These are phyloP conservation scores for Cladophialophora immunda DNA, from an alignment of 2,329 filamentous ascomycete genomes.

Conservation along the genomic window DNA sequence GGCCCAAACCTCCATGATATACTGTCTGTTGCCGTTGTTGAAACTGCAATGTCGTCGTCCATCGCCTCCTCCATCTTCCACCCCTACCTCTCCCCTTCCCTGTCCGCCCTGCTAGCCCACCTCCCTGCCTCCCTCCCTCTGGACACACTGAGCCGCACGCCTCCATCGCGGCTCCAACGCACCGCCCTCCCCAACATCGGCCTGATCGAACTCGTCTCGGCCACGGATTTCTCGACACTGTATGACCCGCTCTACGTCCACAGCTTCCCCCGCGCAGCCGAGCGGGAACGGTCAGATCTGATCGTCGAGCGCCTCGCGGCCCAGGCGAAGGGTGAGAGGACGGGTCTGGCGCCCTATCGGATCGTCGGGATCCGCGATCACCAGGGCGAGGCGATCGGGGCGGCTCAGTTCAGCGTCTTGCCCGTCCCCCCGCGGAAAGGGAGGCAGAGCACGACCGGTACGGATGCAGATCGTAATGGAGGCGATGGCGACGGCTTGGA, in stretches of 20 bases:
- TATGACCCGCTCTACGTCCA: conserved; percentile 36
- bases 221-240: conserved; percentile 30
- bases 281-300: conserved; percentile 37
- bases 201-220: conserved; percentile 37
- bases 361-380: conserved; percentile 38
- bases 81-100: conserved; percentile 23
- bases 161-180: conserved; percentile 20
- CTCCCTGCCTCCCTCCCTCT: conserved; percentile 21
- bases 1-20: not conserved
- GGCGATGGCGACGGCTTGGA: not conserved
- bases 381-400: conserved; percentile 35
- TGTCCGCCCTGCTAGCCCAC: conserved; percentile 18
- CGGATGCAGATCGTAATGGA: not conserved
- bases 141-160: conserved; percentile 28
- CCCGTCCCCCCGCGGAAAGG: conserved; percentile 16
- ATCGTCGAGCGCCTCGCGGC: conserved; percentile 38
- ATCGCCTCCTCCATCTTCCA: conserved; percentile 25
- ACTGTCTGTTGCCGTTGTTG: not conserved
- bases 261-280: conserved; percentile 34
- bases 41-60: conserved; percentile 4
- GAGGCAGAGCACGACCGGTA: not conserved
- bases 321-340: conserved; percentile 27
- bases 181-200: conserved; percentile 37
- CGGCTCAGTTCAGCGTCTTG: conserved; percentile 39
- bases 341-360: conserved; percentile 34